Conservation (phyloP, 2,329 filamentous ascomycete genomes). For the Fusarium kyushuense region DNA sequence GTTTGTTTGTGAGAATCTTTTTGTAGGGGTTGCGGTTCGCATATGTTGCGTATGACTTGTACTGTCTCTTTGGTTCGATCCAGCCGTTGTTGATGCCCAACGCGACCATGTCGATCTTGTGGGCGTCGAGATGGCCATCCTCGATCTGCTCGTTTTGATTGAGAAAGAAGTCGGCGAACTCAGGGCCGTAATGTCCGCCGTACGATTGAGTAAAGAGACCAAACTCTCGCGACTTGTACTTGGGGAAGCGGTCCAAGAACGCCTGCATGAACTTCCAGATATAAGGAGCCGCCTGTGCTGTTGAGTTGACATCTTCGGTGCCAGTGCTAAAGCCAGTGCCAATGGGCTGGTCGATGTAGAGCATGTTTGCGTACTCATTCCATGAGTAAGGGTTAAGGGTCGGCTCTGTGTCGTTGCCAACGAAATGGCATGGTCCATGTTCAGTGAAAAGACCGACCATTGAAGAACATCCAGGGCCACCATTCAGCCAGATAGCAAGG, state of each 20-base stretch:
- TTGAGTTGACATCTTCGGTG: conserved; percentile 47
- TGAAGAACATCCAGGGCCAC: conserved; percentile 52
- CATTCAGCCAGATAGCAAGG: conserved; percentile 68
- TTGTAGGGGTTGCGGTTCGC: conserved; percentile 52
- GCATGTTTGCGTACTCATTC: conserved; percentile 73
- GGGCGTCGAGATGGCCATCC: conserved; percentile 55
- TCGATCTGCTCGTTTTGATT: conserved; percentile 67
- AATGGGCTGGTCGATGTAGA: conserved; percentile 75
- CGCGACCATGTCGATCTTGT: conserved; percentile 62
- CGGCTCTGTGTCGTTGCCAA: conserved; percentile 47
- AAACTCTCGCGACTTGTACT: conserved; percentile 69
- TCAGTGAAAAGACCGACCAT: conserved; percentile 66
- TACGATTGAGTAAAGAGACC: conserved; percentile 67
- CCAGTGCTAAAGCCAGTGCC: conserved; percentile 49
- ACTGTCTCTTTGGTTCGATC: conserved; percentile 59
- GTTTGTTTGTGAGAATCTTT: conserved; percentile 44
- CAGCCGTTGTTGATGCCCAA: conserved; percentile 70
- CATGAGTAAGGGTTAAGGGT: conserved; percentile 70
- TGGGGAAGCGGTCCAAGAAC: conserved; percentile 73
- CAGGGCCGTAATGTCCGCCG: conserved; percentile 70
- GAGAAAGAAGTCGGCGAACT: conserved; percentile 66
- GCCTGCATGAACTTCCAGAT: conserved; percentile 70
- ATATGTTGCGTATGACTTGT: conserved; percentile 51
- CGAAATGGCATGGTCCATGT: conserved; percentile 84
- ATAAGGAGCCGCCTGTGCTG: conserved; percentile 49